A percentile compares a stretch with the other conserved stretches of the same genome.
These are phyloP conservation scores for Suillus bovinus DNA, from an alignment of 768 basidiomycete genomes.

Conservation along the genomic window DNA sequence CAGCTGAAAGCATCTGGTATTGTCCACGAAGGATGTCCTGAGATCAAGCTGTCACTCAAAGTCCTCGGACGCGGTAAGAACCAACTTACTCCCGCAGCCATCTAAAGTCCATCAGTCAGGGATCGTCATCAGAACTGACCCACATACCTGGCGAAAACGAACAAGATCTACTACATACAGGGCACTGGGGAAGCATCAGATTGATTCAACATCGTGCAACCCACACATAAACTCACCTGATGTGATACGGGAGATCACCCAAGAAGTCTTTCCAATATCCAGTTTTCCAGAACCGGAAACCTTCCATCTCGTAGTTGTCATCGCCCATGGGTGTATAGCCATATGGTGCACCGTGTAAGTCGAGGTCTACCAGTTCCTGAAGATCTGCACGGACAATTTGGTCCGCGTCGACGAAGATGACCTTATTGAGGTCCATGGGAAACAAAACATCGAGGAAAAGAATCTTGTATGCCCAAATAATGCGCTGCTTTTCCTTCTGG, in stretches of 20 bases:
- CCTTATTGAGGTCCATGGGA: conserved; percentile 98
- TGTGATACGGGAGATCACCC: conserved; percentile 86
- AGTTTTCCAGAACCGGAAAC: conserved; percentile 98
- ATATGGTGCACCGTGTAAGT: conserved; percentile 91
- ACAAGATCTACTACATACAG: conserved; percentile 95
- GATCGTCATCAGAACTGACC: background rate
- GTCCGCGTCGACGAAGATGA: conserved; percentile 98
- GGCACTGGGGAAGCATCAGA: conserved; percentile 54
- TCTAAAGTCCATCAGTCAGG: conserved; percentile 27
- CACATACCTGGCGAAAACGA: conserved; percentile 81
- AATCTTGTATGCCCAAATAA: conserved; percentile 99
- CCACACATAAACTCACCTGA: conserved; percentile 58
- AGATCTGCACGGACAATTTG: conserved; percentile 97
- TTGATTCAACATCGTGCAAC: background rate
- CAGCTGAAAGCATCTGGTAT: conserved; percentile 92
- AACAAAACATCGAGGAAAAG: conserved; percentile 98
- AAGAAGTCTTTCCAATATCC: conserved; percentile 94
- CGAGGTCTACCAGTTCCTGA: conserved; percentile 90
- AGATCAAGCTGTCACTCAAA: background rate
- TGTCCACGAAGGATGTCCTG: conserved; percentile 88
- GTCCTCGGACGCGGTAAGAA: background rate
- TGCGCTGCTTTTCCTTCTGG: conserved; percentile 96
- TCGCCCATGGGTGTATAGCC: conserved; percentile 98
- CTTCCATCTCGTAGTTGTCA: conserved; percentile 93
- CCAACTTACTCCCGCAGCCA: conserved; percentile 56